Conservation (phyloP, 2,329 filamentous ascomycete species). For the Malbranchea zuffiana region DNA sequence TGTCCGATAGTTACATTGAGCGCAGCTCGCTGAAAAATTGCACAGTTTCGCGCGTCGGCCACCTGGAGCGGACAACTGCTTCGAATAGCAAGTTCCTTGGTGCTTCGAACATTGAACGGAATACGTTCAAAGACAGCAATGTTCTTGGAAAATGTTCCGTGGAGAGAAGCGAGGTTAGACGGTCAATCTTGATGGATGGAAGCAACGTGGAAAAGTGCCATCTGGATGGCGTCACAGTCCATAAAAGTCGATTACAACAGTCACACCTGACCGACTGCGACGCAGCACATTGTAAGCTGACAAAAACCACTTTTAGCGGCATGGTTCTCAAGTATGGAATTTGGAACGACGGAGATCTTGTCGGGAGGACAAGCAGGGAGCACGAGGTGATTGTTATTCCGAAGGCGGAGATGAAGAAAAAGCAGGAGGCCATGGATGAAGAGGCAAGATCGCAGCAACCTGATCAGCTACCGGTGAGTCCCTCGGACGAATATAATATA, state of each 20-base stretch:
- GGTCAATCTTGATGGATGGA: not conserved
- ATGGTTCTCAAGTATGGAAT: constrained; percentile 17
- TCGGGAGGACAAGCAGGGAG: constrained; percentile 13
- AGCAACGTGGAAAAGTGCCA: constrained; percentile 12
- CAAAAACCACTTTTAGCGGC: constrained; percentile 12
- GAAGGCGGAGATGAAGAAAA: not conserved
- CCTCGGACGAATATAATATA: not conserved
- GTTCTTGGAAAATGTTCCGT: constrained; percentile 2
- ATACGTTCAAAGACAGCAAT: constrained; percentile 9
- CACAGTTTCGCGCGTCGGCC: constrained; percentile 3
- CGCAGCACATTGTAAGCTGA: constrained; percentile 14
- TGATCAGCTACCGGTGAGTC: constrained; percentile 1
- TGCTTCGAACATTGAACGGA: constrained; percentile 9
- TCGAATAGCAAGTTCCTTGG: constrained; percentile 7
- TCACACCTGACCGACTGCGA: constrained; percentile 14
- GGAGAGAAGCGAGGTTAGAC: constrained; percentile 2
- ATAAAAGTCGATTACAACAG: constrained; percentile 11
- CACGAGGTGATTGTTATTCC: constrained; percentile 5
- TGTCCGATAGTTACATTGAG: constrained; percentile 7
- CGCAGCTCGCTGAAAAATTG: constrained; percentile 9
- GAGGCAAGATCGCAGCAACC: not conserved
- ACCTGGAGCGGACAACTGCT: constrained; percentile 8
- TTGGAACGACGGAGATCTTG: constrained; percentile 15
- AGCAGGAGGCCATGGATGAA: not conserved
- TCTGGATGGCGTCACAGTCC: constrained; percentile 10